A percentile compares a stretch with the other conserved stretches of the same genome.
phyloP scores from a whole-genome alignment of 495 filamentous ascomycete genomes.

The Rhypophila decipiens region DNA sequence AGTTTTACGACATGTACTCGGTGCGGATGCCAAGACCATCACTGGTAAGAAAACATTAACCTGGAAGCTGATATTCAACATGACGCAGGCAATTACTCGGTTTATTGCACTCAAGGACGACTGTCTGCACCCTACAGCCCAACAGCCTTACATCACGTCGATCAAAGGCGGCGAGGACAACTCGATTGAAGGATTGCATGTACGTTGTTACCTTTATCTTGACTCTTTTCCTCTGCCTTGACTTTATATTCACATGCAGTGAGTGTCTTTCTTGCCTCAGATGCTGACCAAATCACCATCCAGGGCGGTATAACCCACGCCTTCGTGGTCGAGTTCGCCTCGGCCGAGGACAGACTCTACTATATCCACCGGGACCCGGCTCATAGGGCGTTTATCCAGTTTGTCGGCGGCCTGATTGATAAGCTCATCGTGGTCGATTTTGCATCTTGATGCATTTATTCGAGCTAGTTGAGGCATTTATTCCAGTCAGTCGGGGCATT shows the following conservation, averaged over 20 bases:
- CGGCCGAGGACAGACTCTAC: conserved; percentile 47
- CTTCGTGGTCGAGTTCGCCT: conserved; percentile 60
- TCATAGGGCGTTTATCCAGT: conserved; percentile 41
- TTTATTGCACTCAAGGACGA: conserved; percentile 32
- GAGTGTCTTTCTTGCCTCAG: too few species aligned
- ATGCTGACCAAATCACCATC: conserved; percentile 4
- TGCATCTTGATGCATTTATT: too few species aligned
- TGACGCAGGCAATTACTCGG: conserved; percentile 15
- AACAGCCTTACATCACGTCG: conserved; percentile 53
- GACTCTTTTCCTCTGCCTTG: too few species aligned
- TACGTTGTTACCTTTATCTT: too few species aligned
- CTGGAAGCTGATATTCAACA: neutral
- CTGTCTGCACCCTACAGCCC: conserved; percentile 43
- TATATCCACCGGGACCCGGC: conserved; percentile 45
- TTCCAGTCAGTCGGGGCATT: too few species aligned
- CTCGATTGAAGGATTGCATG: conserved; percentile 58
- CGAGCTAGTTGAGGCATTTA: too few species aligned
- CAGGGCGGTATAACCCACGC: conserved; percentile 52
- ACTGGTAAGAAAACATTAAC: neutral
- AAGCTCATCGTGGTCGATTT: conserved; percentile 42
- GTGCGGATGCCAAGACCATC: neutral
- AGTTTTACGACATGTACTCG: too few species aligned
- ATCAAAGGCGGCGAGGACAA: conserved; percentile 57
- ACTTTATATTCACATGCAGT: neutral
- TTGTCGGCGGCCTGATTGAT: conserved; percentile 27